Conservation (phyloP, 2,329 filamentous ascomycete species). For the Westerdykella sp. region DNA sequence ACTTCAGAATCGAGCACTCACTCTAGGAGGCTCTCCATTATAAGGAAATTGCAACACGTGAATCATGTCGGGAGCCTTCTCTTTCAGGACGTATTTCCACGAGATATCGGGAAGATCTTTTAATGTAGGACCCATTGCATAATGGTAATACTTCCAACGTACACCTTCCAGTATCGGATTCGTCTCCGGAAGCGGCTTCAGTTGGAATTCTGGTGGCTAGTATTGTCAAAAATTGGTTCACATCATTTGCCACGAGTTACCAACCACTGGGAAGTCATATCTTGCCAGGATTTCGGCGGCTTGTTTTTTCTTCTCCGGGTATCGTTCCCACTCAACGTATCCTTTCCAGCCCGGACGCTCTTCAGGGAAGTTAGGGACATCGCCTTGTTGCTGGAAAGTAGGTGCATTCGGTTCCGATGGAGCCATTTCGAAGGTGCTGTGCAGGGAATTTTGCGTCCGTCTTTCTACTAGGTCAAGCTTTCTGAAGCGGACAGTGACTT, state of each 20-base stretch:
- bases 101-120: slow-evolving; percentile 50
- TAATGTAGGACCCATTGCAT: slow-evolving; percentile 37
- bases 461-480: neutral
- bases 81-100: slow-evolving; percentile 41
- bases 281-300: slow-evolving; percentile 51
- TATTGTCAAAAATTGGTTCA: neutral
- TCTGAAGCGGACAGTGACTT: neutral
- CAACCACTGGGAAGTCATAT: slow-evolving; percentile 45
- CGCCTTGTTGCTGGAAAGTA: slow-evolving; percentile 21
- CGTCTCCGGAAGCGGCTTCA: slow-evolving; percentile 37
- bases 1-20: slow-evolving; percentile 1
- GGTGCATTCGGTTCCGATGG: slow-evolving; percentile 28
- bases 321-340: slow-evolving; percentile 65
- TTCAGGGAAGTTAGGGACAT: slow-evolving; percentile 35
- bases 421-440: slow-evolving; percentile 16
- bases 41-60: slow-evolving; percentile 45
- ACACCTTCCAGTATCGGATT: slow-evolving; percentile 43
- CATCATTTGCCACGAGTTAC: slow-evolving; percentile 5
- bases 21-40: slow-evolving; percentile 42
- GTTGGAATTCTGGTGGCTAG: slow-evolving; percentile 41
- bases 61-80: slow-evolving; percentile 45
- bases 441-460: no score
- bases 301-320: slow-evolving; percentile 59
- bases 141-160: slow-evolving; percentile 44
- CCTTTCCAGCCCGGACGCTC: slow-evolving; percentile 46